These are phyloP conservation scores for Chrysosporium keratinophilum DNA, from an alignment of 2,329 filamentous ascomycete species.

Conservation along the genomic window DNA sequence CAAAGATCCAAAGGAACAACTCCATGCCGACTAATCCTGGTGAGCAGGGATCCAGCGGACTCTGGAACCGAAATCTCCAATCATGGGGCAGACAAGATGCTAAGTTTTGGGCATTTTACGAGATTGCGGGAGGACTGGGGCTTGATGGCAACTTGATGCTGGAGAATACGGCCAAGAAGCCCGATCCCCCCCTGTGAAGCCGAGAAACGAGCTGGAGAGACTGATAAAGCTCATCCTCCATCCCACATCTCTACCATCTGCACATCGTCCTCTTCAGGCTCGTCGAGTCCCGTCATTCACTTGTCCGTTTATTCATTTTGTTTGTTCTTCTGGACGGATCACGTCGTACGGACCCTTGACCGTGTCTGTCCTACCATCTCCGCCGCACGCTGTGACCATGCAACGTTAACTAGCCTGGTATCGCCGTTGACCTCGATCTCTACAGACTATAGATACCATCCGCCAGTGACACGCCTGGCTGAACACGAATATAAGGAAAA, in stretches of 20 bases:
- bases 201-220: background rate
- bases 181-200: no score
- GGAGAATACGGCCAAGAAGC: background rate
- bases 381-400: no score
- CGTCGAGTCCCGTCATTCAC: background rate
- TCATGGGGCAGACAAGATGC: no score
- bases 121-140: background rate
- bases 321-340: no score
- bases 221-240: constrained; percentile 1
- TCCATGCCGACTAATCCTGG: no score
- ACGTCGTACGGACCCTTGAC: no score
- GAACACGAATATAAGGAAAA: background rate
- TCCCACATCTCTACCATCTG: background rate
- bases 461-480: background rate
- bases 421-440: no score
- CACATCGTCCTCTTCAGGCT: background rate
- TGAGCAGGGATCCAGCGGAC: no score
- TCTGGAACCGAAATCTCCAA: no score
- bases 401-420: no score
- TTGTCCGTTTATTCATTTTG: background rate
- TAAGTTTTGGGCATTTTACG: background rate
- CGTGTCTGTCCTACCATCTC: no score
- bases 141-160: background rate
- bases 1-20: no score
- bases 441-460: background rate